Percentiles rank a stretch among this genome's conserved stretches.
Conservation (phyloP, 768 basidiomycete species). For the Chalciporus pseudorubinellus region DNA sequence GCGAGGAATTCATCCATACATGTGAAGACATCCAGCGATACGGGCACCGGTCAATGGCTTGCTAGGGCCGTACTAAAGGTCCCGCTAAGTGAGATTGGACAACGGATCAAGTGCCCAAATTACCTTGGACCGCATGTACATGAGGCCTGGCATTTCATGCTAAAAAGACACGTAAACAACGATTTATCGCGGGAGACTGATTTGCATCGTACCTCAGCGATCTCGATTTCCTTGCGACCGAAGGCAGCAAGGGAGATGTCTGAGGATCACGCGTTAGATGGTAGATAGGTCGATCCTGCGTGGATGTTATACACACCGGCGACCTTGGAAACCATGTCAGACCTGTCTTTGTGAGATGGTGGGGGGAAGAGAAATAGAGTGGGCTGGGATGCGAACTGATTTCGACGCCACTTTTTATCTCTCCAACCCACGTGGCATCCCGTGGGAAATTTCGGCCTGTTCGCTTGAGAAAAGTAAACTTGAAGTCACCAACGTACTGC, state of each 20-base stretch:
- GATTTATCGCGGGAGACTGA: slow-evolving; percentile 10
- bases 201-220: slow-evolving; percentile 78
- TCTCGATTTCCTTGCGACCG: slow-evolving; percentile 99
- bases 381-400: slow-evolving; percentile 15
- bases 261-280: slow-evolving; percentile 27
- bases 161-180: slow-evolving; percentile 30
- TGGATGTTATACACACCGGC: slow-evolving; percentile 52
- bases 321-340: slow-evolving; percentile 82
- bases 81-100: slow-evolving; percentile 11
- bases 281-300: background rate
- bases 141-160: slow-evolving; percentile 96
- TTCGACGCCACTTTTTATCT: slow-evolving; percentile 32
- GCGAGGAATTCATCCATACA: slow-evolving; percentile 49
- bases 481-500: too few relatives aligned
- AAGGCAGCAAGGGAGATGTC: slow-evolving; percentile 98
- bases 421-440: slow-evolving; percentile 25
- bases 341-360: slow-evolving; percentile 14
- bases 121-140: slow-evolving; percentile 89
- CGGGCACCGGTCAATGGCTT: slow-evolving; percentile 93
- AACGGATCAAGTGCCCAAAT: background rate
- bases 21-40: slow-evolving; percentile 97
- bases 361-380: slow-evolving; percentile 26
- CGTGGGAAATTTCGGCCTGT: too few relatives aligned
- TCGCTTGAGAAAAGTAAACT: too few relatives aligned
- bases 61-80: slow-evolving; percentile 63